Evolutionary conservation across 2,329 filamentous ascomycete genomes (phyloP).

Genomic region (Zarea fungicola): DNA sequence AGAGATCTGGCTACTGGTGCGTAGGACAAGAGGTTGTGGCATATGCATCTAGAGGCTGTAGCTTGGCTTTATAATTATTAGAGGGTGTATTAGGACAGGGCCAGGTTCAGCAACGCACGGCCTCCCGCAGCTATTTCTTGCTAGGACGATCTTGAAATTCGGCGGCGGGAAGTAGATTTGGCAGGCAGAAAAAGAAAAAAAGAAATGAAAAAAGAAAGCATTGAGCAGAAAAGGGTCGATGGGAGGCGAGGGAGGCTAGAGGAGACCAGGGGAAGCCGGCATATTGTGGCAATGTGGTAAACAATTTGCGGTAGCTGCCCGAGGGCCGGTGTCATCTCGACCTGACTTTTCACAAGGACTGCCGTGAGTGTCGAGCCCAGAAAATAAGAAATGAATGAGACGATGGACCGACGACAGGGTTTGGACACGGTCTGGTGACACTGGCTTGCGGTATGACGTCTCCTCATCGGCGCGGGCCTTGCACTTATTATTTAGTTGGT

Average conservation of each 20-base stretch:
- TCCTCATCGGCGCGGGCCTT: constrained; percentile 2
- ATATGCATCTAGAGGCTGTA: too few relatives aligned
- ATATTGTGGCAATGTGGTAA: too few relatives aligned
- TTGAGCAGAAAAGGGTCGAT: constrained; percentile 3
- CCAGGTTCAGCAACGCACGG: background rate
- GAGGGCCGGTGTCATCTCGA: too few relatives aligned
- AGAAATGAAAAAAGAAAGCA: background rate
- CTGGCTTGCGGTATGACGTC: constrained; percentile 12
- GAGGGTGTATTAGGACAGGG: too few relatives aligned
- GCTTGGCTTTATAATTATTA: too few relatives aligned
- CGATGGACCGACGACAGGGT: background rate
- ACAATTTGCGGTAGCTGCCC: too few relatives aligned
- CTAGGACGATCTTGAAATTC: background rate
- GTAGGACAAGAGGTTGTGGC: too few relatives aligned
- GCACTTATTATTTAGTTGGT: background rate
- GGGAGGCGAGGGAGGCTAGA: too few relatives aligned
- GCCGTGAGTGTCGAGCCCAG: background rate
- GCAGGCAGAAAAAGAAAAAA: background rate
- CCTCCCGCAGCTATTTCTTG: background rate
- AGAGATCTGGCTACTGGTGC: too few relatives aligned
- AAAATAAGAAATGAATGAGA: constrained; percentile 2
- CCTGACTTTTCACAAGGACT: background rate
- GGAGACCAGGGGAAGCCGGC: too few relatives aligned
- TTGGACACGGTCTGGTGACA: constrained; percentile 10
- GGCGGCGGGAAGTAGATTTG: constrained; percentile 4